These are phyloP conservation scores for Heterobasidion irregulare DNA, from an alignment of 1,284 basidiomycete genomes.

Conservation along the genomic window DNA sequence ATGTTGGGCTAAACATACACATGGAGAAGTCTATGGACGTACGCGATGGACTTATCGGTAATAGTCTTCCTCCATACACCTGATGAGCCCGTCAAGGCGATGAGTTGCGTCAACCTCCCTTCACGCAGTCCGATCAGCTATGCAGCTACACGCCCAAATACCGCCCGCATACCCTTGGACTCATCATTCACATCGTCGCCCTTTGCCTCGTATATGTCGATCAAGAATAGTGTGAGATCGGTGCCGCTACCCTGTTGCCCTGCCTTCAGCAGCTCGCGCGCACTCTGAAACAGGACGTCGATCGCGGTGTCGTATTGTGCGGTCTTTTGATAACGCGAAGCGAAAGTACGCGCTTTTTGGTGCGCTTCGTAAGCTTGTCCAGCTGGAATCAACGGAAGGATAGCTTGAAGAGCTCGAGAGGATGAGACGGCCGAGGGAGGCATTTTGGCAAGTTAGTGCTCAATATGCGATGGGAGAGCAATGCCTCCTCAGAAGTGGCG, in stretches of 20 bases:
- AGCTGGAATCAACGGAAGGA: conserved; percentile 62
- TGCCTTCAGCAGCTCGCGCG: conserved; percentile 77
- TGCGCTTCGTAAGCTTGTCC: conserved; percentile 84
- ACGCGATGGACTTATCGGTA: conserved; percentile 74
- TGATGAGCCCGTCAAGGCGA: conserved; percentile 66
- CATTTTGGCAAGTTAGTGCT: not conserved
- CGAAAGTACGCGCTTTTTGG: conserved; percentile 91
- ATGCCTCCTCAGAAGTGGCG: not conserved
- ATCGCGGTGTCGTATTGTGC: conserved; percentile 75
- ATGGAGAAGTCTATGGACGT: conserved; percentile 21
- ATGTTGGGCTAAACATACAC: not conserved
- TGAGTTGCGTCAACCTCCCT: conserved; percentile 78
- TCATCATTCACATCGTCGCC: conserved; percentile 62
- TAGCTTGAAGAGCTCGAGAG: conserved; percentile 62
- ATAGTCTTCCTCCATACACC: conserved; percentile 77
- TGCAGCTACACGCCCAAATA: not conserved
- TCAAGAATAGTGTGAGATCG: conserved; percentile 70
- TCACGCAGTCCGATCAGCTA: conserved; percentile 6
- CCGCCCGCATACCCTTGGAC: conserved; percentile 54
- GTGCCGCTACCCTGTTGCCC: conserved; percentile 85
- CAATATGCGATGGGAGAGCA: not conserved
- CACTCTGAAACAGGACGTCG: conserved; percentile 82
- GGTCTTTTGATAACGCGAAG: conserved; percentile 76
- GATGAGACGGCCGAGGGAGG: conserved; percentile 28
- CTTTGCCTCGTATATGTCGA: conserved; percentile 76